Base-by-base conservation (phyloP, 2,329 filamentous ascomycete genomes). In the Cladophialophora exuberans region DNA sequence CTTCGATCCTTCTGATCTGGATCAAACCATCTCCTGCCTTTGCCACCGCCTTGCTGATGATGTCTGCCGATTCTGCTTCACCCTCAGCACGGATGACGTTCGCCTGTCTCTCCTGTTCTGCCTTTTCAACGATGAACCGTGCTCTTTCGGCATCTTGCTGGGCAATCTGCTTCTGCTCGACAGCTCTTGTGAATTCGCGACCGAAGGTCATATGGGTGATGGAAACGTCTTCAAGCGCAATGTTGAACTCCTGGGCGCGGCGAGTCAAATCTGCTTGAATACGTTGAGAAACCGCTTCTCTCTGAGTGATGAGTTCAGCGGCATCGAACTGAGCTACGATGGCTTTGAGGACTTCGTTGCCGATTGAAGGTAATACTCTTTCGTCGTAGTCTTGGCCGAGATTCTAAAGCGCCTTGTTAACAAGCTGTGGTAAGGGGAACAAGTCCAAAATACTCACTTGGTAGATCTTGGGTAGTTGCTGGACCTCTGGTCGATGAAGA, bases 131-230 rank as follows among this genome's bases (percentile, higher is more conserved):
- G 66, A 99, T 95, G 80, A 99, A 99, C 64, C 94, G 85, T 44
- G 94, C 94, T 63, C 94, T 85, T 82, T 99, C 94, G 62, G 94
- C 94, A 71, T 99, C 94, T 77, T 99, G 94, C 79, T 99, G 94
- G 52, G 94, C 94, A 73, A 99, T 99, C 82, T 99, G 94, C 86
- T 99, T 99, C 84, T 99, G 94, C 80, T 99, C 94, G 68, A 99
- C 94, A 63, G 94, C 94, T 75, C 90, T 89, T 59, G 94, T 99
- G 82, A 99, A 99, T 77, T 99, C 94, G 75, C 93, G 93, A 66
- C 94, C 94, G 72, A 99, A 99, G 49, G 94, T 99, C 94, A 99
- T 99, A 83, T 99, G 94, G 59, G 94, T 99, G 76, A 99, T 99
- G 70, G 90, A 96, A 57, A 99, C 94, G 70, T 99, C 94, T 77